Evolutionary conservation across 2,329 filamentous ascomycete genomes (phyloP), one percentile per base, ranked within the genome.

Genomic region (Claviceps capensis): DNA sequence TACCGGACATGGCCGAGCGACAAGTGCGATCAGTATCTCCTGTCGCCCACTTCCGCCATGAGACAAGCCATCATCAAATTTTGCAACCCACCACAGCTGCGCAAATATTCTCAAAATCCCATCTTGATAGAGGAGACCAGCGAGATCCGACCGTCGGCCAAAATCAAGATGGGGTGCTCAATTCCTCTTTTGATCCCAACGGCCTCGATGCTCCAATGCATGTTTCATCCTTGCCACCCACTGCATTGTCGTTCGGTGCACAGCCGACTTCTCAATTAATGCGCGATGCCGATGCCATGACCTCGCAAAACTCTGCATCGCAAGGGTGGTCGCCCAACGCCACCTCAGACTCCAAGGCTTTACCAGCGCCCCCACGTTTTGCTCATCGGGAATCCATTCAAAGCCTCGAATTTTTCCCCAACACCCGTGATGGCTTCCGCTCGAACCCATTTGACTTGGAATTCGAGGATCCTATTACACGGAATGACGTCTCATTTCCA

Each of bases 381-480:
- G 45, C 51, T 8, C 72, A 73, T 58, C 69, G 72, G 42, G 70
- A 73, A 34, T 67, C 67, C 0, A 50, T 61, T 17, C 60, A 60
- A 44, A 75, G 70, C 41, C 60, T 64, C n/a, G 65, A 65, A 37
- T 72, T 69, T n/a, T 69, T 73, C 45, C 70, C 69, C 45, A 71
- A 67, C 5, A 65, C 69, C 16, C 72, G 75, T 52, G 75, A 75
- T 59, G 79, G 78, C 59, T 79, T 81, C 61, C 76, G 79, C 45
- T 82, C 79, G 1, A 79, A 83, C 56, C 80, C 79, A 1, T 83
- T 83, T 59, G 81, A 84, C 57, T 69, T 83, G n/a, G 80, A 83
- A 60, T 56, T 68, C 13, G 62, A 64, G 49, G 55, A 55, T 38
- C 58, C 54, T 7, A 23, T 58, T 9, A 42, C 53, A 40, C 56